phyloP scores from a whole-genome alignment of 257 asterid genomes.

The Perilla frutescens region DNA sequence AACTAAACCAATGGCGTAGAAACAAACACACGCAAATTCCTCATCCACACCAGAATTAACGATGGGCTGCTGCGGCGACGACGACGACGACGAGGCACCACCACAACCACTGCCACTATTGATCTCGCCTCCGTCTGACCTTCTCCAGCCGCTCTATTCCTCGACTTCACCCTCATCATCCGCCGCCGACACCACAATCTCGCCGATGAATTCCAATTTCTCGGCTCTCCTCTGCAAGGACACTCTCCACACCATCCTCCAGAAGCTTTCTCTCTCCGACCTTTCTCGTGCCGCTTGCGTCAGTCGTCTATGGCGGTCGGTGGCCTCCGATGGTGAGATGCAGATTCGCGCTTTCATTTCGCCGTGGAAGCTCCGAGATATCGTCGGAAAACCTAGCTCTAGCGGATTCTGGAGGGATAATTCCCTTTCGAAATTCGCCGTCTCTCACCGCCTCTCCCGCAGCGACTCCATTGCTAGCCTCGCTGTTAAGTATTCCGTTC shows the following conservation, averaged over 20 bases:
- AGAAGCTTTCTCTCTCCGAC: conserved; percentile 67
- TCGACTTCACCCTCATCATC: conserved; percentile 9
- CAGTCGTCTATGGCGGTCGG: conserved; percentile 69
- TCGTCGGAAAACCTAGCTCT: conserved; percentile 82
- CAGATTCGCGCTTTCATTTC: conserved; percentile 71
- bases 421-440: conserved; percentile 79
- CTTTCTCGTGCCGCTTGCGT: conserved; percentile 93
- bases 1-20: not conserved
- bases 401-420: conserved; percentile 90
- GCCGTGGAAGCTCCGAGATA: conserved; percentile 84
- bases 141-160: conserved; percentile 44
- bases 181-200: conserved; percentile 48
- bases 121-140: conserved; percentile 38
- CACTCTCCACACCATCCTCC: conserved; percentile 77
- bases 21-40: conserved; percentile 22
- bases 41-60: conserved; percentile 11
- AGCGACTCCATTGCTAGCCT: conserved; percentile 86
- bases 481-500: conserved; percentile 95
- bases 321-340: conserved; percentile 83
- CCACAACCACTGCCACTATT: not conserved
- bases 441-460: conserved; percentile 76
- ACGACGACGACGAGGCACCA: conserved; percentile 33
- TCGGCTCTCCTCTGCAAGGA: conserved; percentile 78
- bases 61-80: conserved; percentile 60
- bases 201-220: conserved; percentile 91